Evolutionary conservation across 1,284 basidiomycete genomes (phyloP).

Genomic region (Blastosporella zonata): DNA sequence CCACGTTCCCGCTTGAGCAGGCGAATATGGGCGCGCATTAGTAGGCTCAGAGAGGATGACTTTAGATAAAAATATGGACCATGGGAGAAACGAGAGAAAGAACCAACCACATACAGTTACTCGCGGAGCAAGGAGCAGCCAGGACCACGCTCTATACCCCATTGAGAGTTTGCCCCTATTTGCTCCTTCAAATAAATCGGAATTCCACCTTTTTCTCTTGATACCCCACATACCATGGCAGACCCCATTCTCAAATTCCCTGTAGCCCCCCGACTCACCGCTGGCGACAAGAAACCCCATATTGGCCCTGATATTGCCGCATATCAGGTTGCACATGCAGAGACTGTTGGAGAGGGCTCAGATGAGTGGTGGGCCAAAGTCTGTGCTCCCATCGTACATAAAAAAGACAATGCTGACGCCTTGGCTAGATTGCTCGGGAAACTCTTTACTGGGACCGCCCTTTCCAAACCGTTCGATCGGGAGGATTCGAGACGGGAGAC

Average conservation of each 20-base stretch:
- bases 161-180: constrained; percentile 13
- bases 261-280: constrained; percentile 63
- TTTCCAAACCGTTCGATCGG: constrained; percentile 86
- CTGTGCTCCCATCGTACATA: constrained; percentile 22
- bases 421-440: constrained; percentile 69
- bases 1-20: neutral
- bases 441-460: constrained; percentile 88
- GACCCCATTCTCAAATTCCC: constrained; percentile 44
- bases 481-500: constrained; percentile 85
- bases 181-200: constrained; percentile 4
- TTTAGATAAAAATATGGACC: neutral
- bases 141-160: neutral
- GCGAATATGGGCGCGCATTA: neutral
- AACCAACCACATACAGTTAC: constrained; percentile 1
- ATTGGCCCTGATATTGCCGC: constrained; percentile 73
- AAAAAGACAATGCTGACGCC: constrained; percentile 4
- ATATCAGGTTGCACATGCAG: constrained; percentile 66
- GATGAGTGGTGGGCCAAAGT: constrained; percentile 90
- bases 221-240: constrained; percentile 18
- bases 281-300: constrained; percentile 64
- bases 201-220: neutral
- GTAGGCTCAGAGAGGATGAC: neutral
- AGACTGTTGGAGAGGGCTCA: constrained; percentile 72
- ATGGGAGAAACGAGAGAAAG: neutral
- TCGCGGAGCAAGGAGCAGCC: neutral